Evolutionary conservation across 2,329 filamentous ascomycete genomes (phyloP).

Genomic region (Alternaria sp.): DNA sequence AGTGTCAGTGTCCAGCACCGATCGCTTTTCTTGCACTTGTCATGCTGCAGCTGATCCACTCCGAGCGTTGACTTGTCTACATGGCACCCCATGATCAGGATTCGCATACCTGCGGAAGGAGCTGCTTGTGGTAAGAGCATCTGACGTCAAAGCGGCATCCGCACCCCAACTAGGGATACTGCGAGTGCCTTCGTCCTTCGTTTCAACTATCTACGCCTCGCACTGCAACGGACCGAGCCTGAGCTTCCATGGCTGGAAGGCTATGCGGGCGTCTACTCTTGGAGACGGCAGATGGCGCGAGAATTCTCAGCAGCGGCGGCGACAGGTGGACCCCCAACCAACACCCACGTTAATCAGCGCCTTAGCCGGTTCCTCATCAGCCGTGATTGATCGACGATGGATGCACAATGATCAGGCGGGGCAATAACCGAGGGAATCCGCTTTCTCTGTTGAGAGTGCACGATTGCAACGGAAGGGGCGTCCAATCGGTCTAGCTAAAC

Average conservation of each 20-base stretch:
- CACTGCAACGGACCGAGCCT: not conserved
- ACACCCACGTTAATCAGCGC: slow-evolving; percentile 3
- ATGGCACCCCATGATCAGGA: not conserved
- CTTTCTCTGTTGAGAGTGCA: not conserved
- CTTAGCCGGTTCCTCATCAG: slow-evolving; percentile 8
- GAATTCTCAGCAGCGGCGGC: not conserved
- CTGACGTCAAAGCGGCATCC: not conserved
- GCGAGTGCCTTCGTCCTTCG: not conserved
- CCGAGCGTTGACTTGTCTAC: not conserved
- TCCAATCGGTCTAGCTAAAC: not conserved
- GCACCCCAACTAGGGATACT: not conserved
- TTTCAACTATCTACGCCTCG: not conserved
- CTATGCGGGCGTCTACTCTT: not conserved
- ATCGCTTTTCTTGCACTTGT: not conserved
- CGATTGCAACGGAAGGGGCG: not conserved
- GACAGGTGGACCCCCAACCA: slow-evolving; percentile 3
- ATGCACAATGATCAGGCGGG: not conserved
- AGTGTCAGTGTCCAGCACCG: not conserved
- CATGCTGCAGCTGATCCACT: not conserved
- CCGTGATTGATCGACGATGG: slow-evolving; percentile 1
- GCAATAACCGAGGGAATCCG: not conserved
- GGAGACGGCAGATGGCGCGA: not conserved
- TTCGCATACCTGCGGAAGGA: not conserved
- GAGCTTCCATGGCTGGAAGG: not conserved
- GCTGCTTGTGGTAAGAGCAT: not conserved